Conservation (phyloP, 192 early-diverging fungal genomes). For the Coemansia sp. region DNA sequence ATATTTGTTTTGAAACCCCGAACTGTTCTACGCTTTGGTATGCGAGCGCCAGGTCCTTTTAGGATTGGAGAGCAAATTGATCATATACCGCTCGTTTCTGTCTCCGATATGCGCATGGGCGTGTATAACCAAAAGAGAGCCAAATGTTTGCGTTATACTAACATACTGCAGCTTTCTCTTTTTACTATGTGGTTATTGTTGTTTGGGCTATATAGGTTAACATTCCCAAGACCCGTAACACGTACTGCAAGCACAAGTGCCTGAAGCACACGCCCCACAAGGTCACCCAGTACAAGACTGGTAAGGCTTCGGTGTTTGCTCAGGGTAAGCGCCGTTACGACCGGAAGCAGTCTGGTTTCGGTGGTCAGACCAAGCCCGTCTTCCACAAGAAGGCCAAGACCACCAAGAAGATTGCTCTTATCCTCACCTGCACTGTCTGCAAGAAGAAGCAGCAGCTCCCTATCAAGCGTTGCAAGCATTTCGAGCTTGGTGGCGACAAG, state of each 20-base stretch:
- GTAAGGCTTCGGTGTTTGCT: slow-evolving; percentile 98
- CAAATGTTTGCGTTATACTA: not conserved
- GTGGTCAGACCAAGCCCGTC: slow-evolving; percentile 99
- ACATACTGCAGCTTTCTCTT: not conserved
- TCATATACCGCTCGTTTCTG: too few relatives aligned
- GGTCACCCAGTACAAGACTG: slow-evolving; percentile 99
- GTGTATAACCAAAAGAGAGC: not conserved
- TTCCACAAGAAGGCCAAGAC: slow-evolving; percentile 99
- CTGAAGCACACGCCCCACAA: slow-evolving; percentile 99
- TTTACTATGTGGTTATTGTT: not conserved
- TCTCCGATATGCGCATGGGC: too few relatives aligned
- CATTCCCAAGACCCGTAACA: slow-evolving; percentile 99
- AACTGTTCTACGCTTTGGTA: not conserved
- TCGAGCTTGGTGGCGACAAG: slow-evolving; percentile 99
- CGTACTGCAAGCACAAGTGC: slow-evolving; percentile 99
- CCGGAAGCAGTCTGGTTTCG: slow-evolving; percentile 98
- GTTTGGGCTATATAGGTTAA: slow-evolving; percentile 70
- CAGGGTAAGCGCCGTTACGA: slow-evolving; percentile 99
- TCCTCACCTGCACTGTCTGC: slow-evolving; percentile 97
- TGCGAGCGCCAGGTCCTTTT: too few relatives aligned
- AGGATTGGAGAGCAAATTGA: too few relatives aligned
- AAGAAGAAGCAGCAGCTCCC: slow-evolving; percentile 98
- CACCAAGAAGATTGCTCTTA: slow-evolving; percentile 99
- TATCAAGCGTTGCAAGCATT: slow-evolving; percentile 99
- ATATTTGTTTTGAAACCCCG: not conserved